phyloP scores from a whole-genome alignment of 176 grass and related monocot species.

The Bromus sterilis region DNA sequence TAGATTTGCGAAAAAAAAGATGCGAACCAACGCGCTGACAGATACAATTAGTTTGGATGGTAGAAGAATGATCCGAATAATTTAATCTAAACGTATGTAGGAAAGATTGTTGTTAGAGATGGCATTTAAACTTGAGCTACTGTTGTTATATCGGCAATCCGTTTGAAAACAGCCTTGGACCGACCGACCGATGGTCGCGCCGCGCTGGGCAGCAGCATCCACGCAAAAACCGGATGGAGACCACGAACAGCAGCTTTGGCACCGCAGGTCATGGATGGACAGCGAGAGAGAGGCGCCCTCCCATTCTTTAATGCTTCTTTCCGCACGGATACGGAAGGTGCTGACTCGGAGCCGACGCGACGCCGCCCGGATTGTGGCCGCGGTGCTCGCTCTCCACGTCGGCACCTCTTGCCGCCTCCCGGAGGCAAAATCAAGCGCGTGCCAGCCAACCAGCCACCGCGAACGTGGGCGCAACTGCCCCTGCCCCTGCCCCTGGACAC shows the following conservation, averaged over 20 bases:
- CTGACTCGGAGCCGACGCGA: conserved; percentile 25
- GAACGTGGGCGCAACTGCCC: neutral
- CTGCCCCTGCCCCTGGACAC: neutral
- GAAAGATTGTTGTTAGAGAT: too few species aligned
- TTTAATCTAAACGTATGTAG: too few species aligned
- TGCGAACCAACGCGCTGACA: too few species aligned
- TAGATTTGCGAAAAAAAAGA: too few species aligned
- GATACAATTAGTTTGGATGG: too few species aligned
- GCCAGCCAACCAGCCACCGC: neutral
- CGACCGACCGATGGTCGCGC: neutral
- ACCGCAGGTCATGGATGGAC: neutral
- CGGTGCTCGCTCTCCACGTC: neutral
- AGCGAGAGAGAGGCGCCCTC: neutral
- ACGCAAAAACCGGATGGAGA: conserved; percentile 1
- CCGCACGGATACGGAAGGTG: neutral
- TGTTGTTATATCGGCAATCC: too few species aligned
- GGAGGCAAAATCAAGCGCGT: neutral
- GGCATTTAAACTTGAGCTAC: too few species aligned
- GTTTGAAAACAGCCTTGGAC: neutral
- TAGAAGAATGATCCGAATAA: too few species aligned
- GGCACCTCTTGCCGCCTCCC: neutral
- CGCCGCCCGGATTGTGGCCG: neutral
- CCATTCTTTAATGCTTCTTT: neutral
- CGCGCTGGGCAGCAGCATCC: neutral
- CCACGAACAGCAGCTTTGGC: neutral